Conservation (phyloP, 2,329 filamentous ascomycete species). For the Beauveria asiatica region DNA sequence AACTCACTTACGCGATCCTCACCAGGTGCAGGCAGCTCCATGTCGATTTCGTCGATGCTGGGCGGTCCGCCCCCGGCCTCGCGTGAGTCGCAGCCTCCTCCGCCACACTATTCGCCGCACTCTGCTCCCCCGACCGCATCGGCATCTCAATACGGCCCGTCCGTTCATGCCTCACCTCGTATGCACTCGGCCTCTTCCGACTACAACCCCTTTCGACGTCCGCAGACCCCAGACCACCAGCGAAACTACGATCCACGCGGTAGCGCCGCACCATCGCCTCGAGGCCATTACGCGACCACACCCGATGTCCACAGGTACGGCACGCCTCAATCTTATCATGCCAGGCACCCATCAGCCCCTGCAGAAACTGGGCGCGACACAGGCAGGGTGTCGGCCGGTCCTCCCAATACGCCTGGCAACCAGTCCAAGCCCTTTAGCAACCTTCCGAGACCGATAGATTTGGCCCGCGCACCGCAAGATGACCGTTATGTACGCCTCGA, state of each 20-base stretch:
- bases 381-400: conserved; percentile 28
- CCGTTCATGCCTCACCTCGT: conserved; percentile 47
- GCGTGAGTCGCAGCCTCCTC: conserved; percentile 34
- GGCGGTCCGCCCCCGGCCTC: conserved; percentile 39
- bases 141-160: conserved; percentile 36
- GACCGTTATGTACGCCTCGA: conserved; percentile 43
- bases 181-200: conserved; percentile 49
- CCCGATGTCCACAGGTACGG: conserved; percentile 48
- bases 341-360: conserved; percentile 39
- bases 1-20: conserved; percentile 39
- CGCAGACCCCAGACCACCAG: conserved; percentile 64
- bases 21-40: conserved; percentile 40
- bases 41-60: conserved; percentile 55
- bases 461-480: conserved; percentile 31
- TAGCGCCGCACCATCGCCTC: conserved; percentile 38
- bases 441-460: conserved; percentile 38
- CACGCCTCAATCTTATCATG: conserved; percentile 50
- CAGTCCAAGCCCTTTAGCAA: conserved; percentile 43
- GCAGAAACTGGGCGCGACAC: conserved; percentile 36
- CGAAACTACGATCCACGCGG: conserved; percentile 44
- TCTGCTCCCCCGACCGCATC: conserved; percentile 30
- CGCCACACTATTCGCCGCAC: conserved; percentile 35
- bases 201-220: conserved; percentile 54
- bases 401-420: conserved; percentile 42
- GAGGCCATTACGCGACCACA: conserved; percentile 44